Percentiles rank a stretch among this genome's conserved stretches.
Conservation (phyloP, 257 asterid genomes). For the Nicotiana sylvestris region DNA sequence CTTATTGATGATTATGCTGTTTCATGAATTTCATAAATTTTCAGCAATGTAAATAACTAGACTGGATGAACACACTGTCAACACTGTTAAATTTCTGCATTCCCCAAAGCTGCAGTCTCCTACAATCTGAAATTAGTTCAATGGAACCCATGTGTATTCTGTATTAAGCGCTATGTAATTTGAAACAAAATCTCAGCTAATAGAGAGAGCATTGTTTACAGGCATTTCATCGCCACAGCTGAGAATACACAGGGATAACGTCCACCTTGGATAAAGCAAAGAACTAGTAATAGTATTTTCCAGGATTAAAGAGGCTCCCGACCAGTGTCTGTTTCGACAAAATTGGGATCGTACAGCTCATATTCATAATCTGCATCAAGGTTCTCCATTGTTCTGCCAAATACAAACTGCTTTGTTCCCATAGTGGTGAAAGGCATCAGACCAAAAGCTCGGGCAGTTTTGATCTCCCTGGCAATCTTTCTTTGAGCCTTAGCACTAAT, state of each 20-base stretch:
- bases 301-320: slow-evolving; percentile 6
- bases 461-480: slow-evolving; percentile 65
- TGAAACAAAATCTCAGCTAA: background rate
- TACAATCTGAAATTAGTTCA: too few relatives aligned
- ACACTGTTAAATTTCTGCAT: too few relatives aligned
- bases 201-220: background rate
- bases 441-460: slow-evolving; percentile 95
- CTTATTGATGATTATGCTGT: too few relatives aligned
- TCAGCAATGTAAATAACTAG: too few relatives aligned
- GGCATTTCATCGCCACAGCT: background rate
- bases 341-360: slow-evolving; percentile 30
- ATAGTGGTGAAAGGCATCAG: slow-evolving; percentile 93
- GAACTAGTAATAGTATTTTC: background rate
- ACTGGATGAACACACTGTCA: too few relatives aligned
- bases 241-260: background rate
- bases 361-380: slow-evolving; percentile 34
- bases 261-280: background rate
- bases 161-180: background rate
- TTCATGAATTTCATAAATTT: too few relatives aligned
- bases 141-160: background rate
- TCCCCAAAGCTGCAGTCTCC: too few relatives aligned
- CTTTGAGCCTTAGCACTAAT: slow-evolving; percentile 58
- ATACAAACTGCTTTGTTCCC: slow-evolving; percentile 74
- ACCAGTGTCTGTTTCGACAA: slow-evolving; percentile 31
- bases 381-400: slow-evolving; percentile 68